Evolutionary conservation across 495 filamentous ascomycete genomes (phyloP), one percentile per base, ranked within the genome.

Genomic region (Xylaria telfairii): DNA sequence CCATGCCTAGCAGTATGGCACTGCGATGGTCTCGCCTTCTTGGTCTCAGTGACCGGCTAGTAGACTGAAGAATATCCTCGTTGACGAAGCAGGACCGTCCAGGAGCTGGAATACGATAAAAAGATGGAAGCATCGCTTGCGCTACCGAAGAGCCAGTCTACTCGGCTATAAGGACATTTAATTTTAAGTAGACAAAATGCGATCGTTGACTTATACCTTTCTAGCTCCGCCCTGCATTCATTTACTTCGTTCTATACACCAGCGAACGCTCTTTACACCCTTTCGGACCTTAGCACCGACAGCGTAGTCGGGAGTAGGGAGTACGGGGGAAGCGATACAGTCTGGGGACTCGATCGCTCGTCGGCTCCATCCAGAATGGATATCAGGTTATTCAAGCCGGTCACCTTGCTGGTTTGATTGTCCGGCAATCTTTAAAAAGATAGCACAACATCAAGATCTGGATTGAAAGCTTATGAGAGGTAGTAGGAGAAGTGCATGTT

Each of bases 1-100:
- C 61, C 61, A 64, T 46, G 12, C 61, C 61, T 13, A 64, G 41
- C 61, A 64, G 32, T 6, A 64, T 26, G 24, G 61, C 61, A 64
- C 46, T 64, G 13, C 61, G 61, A 28, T 39, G 60, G 32, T 63
- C 60, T 47, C 60, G 60, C 13, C 37, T 41, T 4, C 60, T 41
- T 63, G 41, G 60, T 30, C 41, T 44, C 24, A 63, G 60, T 19
- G 41, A 37, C 41, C 46, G 41, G 24, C 41, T 63, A 32, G 46
- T 63, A 63, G 60, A 63, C 60, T 63, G 60, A 34, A 63, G 60
- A 63, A 63, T 63, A 46, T 63, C 60, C 17, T 12, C 60, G 1
- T 41, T 41, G 60, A 63, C 60, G 26, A 63, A 63, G n/a, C 60
- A 21, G 13, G 60, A 63, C 17, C 60, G 60, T 26, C 60, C 60